These are phyloP conservation scores for Arabis hirsuta DNA, from an alignment of 345 rosid species.

Conservation along the genomic window DNA sequence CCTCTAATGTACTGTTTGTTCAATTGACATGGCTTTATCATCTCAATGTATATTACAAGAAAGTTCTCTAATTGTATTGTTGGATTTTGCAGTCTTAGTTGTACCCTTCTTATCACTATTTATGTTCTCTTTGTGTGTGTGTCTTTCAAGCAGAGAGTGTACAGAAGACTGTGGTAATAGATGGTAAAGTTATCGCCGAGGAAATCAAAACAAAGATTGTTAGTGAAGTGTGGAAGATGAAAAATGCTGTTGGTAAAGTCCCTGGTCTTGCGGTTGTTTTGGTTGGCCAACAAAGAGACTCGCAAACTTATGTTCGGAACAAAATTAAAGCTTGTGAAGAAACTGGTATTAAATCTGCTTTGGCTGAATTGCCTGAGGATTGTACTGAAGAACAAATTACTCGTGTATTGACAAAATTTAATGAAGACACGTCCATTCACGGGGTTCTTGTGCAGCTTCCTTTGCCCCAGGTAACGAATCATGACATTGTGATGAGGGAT, in stretches of 20 bases:
- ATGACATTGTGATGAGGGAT: constrained; percentile 16
- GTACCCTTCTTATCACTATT: background rate
- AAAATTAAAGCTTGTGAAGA: constrained; percentile 88
- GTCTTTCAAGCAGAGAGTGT: constrained; percentile 48
- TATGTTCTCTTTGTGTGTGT: background rate
- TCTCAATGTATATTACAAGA: constrained; percentile 1
- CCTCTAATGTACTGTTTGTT: constrained; percentile 5
- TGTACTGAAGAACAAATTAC: constrained; percentile 64
- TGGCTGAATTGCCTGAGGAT: constrained; percentile 59
- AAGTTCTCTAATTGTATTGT: constrained; percentile 7
- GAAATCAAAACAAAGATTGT: constrained; percentile 65
- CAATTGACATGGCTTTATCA: constrained; percentile 1
- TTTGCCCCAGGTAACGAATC: constrained; percentile 67
- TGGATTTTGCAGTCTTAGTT: constrained; percentile 15
- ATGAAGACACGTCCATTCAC: constrained; percentile 71
- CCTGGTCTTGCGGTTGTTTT: constrained; percentile 91
- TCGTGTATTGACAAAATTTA: constrained; percentile 52
- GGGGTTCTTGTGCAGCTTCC: constrained; percentile 98
- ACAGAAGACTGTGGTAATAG: constrained; percentile 57
- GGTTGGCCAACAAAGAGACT: constrained; percentile 83
- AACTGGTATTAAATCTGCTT: constrained; percentile 76
- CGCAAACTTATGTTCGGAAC: constrained; percentile 76
- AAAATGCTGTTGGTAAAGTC: constrained; percentile 61
- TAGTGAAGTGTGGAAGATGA: constrained; percentile 74
- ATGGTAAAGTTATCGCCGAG: constrained; percentile 83